A percentile compares a stretch with the other conserved stretches of the same genome.
These are phyloP conservation scores for Adansonia madagascariensis DNA, from an alignment of 441 rosid species.

Conservation along the genomic window DNA sequence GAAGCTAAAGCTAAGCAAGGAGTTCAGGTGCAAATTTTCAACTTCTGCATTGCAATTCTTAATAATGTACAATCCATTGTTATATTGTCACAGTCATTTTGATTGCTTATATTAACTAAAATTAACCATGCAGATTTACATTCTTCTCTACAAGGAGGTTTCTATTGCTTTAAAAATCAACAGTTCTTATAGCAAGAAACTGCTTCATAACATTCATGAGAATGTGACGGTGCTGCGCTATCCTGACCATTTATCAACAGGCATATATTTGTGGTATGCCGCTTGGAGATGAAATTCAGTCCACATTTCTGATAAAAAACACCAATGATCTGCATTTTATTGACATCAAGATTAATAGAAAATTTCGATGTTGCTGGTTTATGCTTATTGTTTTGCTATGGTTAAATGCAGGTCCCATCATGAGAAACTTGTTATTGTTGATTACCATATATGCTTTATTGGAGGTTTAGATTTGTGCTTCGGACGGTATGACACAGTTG, in stretches of 20 bases:
- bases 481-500: conserved; percentile 68
- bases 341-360: background rate
- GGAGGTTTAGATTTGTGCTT: conserved; percentile 79
- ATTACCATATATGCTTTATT: conserved; percentile 66
- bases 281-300: conserved; percentile 14
- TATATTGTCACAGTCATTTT: background rate
- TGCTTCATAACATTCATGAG: conserved; percentile 66
- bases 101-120: background rate
- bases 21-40: conserved; percentile 51
- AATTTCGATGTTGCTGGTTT: conserved; percentile 23
- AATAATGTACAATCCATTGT: background rate
- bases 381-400: conserved; percentile 21
- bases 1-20: conserved; percentile 79
- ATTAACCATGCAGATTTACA: conserved; percentile 53
- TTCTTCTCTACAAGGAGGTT: conserved; percentile 80
- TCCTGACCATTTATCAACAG: conserved; percentile 73
- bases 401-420: conserved; percentile 70
- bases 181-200: conserved; percentile 66
- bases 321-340: background rate
- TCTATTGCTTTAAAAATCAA: conserved; percentile 72
- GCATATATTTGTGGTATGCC: conserved; percentile 70
- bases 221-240: conserved; percentile 73
- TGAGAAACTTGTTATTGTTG: conserved; percentile 71
- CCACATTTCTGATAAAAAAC: background rate
- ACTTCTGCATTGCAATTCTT: conserved; percentile 2